A percentile compares a stretch with the other conserved stretches of the same genome.
phyloP scores from a whole-genome alignment of 768 basidiomycete genomes.

The Russula abietina region DNA sequence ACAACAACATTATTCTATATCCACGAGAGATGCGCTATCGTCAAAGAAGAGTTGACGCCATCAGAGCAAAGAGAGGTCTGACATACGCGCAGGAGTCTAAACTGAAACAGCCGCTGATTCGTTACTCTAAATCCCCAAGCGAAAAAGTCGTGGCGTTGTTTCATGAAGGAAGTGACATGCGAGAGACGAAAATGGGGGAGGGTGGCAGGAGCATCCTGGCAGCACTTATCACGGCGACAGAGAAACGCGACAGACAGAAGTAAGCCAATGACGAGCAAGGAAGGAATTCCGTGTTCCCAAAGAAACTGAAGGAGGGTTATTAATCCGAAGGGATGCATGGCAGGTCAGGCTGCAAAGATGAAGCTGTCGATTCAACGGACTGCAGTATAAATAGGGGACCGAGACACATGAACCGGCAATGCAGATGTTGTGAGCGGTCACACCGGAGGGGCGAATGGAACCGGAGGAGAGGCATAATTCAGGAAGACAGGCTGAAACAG shows the following conservation, averaged over 20 bases:
- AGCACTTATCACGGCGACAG: slow-evolving; percentile 2
- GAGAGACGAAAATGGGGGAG: slow-evolving; percentile 55
- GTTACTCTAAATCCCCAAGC: slow-evolving; percentile 65
- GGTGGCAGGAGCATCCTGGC: slow-evolving; percentile 41
- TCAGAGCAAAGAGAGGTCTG: slow-evolving; percentile 8
- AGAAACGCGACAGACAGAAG: slow-evolving; percentile 16
- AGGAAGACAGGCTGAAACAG: slow-evolving; percentile 9
- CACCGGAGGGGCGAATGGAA: background rate
- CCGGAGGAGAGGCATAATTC: background rate
- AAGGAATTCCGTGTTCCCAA: slow-evolving; percentile 9
- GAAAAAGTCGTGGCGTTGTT: slow-evolving; percentile 62
- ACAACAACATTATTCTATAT: slow-evolving; percentile 66
- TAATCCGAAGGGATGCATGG: slow-evolving; percentile 41
- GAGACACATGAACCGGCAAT: background rate
- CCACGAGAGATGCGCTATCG: slow-evolving; percentile 22
- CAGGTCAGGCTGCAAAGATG: slow-evolving; percentile 15
- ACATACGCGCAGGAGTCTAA: slow-evolving; percentile 61
- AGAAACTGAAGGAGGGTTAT: slow-evolving; percentile 32
- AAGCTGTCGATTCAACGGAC: background rate
- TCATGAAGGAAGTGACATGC: slow-evolving; percentile 63
- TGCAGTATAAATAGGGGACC: slow-evolving; percentile 11
- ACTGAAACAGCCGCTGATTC: slow-evolving; percentile 61
- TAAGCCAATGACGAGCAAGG: slow-evolving; percentile 23
- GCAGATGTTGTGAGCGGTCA: background rate
- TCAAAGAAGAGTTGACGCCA: slow-evolving; percentile 4